These are phyloP conservation scores for Ceratocystis smalleyi DNA, from an alignment of 2,329 filamentous ascomycete genomes.

Conservation along the genomic window DNA sequence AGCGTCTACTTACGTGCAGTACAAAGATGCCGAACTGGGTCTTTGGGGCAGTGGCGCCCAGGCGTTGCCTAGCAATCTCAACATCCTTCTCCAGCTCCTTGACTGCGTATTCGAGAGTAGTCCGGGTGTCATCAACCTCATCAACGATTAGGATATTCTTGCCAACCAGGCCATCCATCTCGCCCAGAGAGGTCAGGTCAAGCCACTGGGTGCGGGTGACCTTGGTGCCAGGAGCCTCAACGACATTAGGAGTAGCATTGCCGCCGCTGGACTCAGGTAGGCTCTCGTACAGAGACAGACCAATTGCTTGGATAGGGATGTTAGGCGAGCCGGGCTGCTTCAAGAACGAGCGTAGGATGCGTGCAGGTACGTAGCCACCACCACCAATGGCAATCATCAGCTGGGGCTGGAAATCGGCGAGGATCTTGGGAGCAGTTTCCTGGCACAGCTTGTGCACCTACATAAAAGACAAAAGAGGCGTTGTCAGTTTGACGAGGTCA, in stretches of 20 bases:
- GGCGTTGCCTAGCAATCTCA: constrained; percentile 56
- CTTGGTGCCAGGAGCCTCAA: constrained; percentile 72
- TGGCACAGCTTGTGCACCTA: constrained; percentile 98
- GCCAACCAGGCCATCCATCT: constrained; percentile 78
- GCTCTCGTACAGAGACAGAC: constrained; percentile 88
- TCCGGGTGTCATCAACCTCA: constrained; percentile 90
- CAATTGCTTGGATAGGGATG: constrained; percentile 98
- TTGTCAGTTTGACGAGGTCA: not conserved
- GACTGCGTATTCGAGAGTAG: constrained; percentile 86
- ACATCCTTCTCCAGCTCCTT: constrained; percentile 92
- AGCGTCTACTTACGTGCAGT: constrained; percentile 52
- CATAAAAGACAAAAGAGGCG: constrained; percentile 13
- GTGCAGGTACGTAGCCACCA: constrained; percentile 89
- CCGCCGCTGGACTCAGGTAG: constrained; percentile 43
- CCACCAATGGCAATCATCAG: constrained; percentile 98
- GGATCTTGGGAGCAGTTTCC: constrained; percentile 62
- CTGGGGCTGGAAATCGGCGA: constrained; percentile 75
- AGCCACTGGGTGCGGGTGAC: constrained; percentile 98
- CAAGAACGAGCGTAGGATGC: constrained; percentile 94
- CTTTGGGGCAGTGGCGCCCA: constrained; percentile 48
- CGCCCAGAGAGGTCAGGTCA: constrained; percentile 64
- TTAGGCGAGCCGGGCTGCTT: constrained; percentile 76
- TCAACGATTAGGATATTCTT: constrained; percentile 88
- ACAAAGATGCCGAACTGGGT: constrained; percentile 93
- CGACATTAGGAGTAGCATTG: constrained; percentile 28